Evolutionary conservation across 345 rosid genomes (phyloP).

Genomic region (Carallia pectinifolia): DNA sequence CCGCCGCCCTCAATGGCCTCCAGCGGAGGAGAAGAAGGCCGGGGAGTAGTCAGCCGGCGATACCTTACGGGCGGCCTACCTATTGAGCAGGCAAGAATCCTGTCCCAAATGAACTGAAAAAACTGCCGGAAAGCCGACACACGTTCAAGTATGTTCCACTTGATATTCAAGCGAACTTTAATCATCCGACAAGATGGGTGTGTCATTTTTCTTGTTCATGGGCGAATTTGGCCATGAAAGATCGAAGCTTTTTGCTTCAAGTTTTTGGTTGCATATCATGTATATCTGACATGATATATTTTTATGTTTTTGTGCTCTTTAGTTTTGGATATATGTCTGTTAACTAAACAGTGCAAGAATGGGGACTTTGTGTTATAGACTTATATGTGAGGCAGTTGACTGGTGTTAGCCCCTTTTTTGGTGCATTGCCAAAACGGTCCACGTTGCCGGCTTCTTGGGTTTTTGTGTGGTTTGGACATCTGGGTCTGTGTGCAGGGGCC

Average conservation of each 20-base stretch:
- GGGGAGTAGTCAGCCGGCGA: constrained; percentile 44
- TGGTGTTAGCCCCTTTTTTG: constrained; percentile 25
- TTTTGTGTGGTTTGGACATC: constrained; percentile 23
- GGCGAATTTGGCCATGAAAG: constrained; percentile 39
- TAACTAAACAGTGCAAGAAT: constrained; percentile 12
- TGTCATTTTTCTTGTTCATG: constrained; percentile 45
- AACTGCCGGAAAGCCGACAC: constrained; percentile 62
- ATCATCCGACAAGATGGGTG: constrained; percentile 46
- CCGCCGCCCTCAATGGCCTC: constrained; percentile 18
- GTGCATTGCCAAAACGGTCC: constrained; percentile 31
- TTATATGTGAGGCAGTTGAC: constrained; percentile 40
- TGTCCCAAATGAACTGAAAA: constrained; percentile 70
- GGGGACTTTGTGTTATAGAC: not conserved
- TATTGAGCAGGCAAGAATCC: constrained; percentile 66
- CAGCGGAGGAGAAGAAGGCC: constrained; percentile 36
- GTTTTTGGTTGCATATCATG: not conserved
- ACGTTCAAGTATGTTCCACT: constrained; percentile 54
- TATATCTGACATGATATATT: no score
- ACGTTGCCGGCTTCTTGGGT: constrained; percentile 44
- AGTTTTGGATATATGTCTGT: not conserved
- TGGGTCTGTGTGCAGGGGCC: constrained; percentile 12
- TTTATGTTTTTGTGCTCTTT: not conserved
- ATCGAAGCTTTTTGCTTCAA: not conserved
- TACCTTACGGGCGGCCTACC: constrained; percentile 62
- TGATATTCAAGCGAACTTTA: constrained; percentile 43